Conservation (phyloP, 306 rosid species). For the Ormosia semicastrata region DNA sequence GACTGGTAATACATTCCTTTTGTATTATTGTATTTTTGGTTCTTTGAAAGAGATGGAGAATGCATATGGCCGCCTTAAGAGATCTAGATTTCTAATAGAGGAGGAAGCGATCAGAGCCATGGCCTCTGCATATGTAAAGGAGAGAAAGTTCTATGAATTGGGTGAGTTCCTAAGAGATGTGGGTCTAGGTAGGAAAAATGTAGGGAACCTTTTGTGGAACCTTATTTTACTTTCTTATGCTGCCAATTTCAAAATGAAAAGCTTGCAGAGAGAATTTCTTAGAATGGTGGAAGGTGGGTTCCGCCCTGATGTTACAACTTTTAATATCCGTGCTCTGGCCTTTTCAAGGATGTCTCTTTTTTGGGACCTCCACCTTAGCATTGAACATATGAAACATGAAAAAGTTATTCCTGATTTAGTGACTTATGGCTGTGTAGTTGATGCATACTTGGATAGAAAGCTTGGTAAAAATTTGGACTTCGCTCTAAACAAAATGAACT, state of each 20-base stretch:
- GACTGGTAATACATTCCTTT: slow-evolving; percentile 58
- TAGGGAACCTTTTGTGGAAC: slow-evolving; percentile 87
- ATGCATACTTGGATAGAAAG: slow-evolving; percentile 69
- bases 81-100: slow-evolving; percentile 64
- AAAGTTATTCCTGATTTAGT: slow-evolving; percentile 76
- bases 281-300: slow-evolving; percentile 76
- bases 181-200: slow-evolving; percentile 70
- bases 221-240: slow-evolving; percentile 83
- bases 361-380: slow-evolving; percentile 95
- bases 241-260: slow-evolving; percentile 88
- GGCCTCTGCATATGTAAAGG: slow-evolving; percentile 59
- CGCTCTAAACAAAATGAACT: slow-evolving; percentile 57
- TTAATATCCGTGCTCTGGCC: slow-evolving; percentile 81
- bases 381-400: slow-evolving; percentile 79
- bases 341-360: slow-evolving; percentile 88
- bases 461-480: slow-evolving; percentile 80
- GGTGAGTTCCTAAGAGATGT: slow-evolving; percentile 79
- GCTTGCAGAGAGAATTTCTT: slow-evolving; percentile 79
- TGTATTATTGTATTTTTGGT: slow-evolving; percentile 64
- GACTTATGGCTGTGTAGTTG: slow-evolving; percentile 88
- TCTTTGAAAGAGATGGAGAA: slow-evolving; percentile 71
- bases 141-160: slow-evolving; percentile 55
- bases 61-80: slow-evolving; percentile 60
- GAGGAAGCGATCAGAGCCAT: slow-evolving; percentile 64
- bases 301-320: slow-evolving; percentile 75